Evolutionary conservation across 106 monocot genomes (phyloP), one percentile per base, ranked within the genome.

Genomic region (Dioscorea zingiberensis): DNA sequence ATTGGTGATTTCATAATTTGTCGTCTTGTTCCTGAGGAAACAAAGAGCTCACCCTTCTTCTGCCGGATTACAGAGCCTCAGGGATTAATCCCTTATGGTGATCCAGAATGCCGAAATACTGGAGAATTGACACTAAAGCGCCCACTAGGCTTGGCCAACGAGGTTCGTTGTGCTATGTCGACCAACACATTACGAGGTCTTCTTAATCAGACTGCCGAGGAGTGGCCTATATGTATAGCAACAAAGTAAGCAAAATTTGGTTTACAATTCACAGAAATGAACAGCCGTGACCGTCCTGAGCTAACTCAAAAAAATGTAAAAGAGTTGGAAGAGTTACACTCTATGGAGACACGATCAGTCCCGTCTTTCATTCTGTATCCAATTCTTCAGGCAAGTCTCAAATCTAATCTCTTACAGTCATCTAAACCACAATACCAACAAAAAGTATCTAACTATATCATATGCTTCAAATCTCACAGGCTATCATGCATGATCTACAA

Each of bases 401-500:
- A 51, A 51, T 8, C 10, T 10, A 38, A 8, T 38, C 38, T 38
- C 10, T 6, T 38, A 38, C 38, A 38, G 10, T 10, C 38, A 38
- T 38, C 38, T 38, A 38, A 10, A 38, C 4, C 38, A 6, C 38
- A 38, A 38, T 38, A 10, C 4, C 4, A 10, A 38, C 10, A 10
- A 38, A 38, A 38, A 38, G 38, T 10, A 38, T 38, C 9, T 38
- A 38, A 6, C 10, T 38, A 38, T 15, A 59, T 28, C 27, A 2
- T 60, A 24, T 17, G 38, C 15, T 44, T 55, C 3, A 17, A 1
- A 19, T 11, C 10, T 55, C 77, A 65, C 78, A 93, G 93, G 93
- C 88, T 73, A 81, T 88, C 25, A 93, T 93, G 93, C 65, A 80
- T 44, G 93, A 93, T 62, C 93, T 88, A 2, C 83, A 85, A 27